Evolutionary conservation across 306 rosid species (phyloP).

Genomic region (Comarum palustre): DNA sequence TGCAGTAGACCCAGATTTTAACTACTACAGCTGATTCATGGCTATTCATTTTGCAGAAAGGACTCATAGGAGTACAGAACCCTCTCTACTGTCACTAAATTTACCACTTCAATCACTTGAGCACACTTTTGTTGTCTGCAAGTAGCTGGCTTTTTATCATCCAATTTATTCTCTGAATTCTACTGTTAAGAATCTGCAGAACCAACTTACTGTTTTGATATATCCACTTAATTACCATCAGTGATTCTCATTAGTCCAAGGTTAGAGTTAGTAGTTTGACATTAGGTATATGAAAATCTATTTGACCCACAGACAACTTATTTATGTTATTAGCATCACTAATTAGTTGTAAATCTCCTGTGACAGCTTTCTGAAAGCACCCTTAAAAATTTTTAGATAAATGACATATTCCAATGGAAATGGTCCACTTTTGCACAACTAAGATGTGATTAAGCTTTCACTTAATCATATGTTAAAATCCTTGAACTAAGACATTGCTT

Average conservation of each 20-base stretch:
- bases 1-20: not conserved
- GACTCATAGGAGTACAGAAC: constrained; percentile 4
- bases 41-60: not conserved
- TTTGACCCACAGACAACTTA: not conserved
- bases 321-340: not conserved
- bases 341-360: not conserved
- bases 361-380: constrained; percentile 12
- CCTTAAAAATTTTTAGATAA: not conserved
- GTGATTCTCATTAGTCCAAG: not conserved
- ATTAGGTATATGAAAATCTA: not conserved
- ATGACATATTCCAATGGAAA: constrained; percentile 8
- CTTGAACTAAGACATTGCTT: not conserved
- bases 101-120: not conserved
- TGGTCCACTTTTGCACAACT: constrained; percentile 4
- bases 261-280: not conserved
- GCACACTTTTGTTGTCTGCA: constrained; percentile 1
- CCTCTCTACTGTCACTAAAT: not conserved
- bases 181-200: not conserved
- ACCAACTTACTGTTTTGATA: not conserved
- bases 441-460: not conserved
- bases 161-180: not conserved
- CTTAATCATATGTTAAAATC: not conserved
- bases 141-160: not conserved
- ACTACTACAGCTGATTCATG: constrained; percentile 11
- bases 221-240: not conserved